These are phyloP conservation scores for Rhinocladiella similis DNA, from an alignment of 2,329 filamentous ascomycete species.

Conservation along the genomic window DNA sequence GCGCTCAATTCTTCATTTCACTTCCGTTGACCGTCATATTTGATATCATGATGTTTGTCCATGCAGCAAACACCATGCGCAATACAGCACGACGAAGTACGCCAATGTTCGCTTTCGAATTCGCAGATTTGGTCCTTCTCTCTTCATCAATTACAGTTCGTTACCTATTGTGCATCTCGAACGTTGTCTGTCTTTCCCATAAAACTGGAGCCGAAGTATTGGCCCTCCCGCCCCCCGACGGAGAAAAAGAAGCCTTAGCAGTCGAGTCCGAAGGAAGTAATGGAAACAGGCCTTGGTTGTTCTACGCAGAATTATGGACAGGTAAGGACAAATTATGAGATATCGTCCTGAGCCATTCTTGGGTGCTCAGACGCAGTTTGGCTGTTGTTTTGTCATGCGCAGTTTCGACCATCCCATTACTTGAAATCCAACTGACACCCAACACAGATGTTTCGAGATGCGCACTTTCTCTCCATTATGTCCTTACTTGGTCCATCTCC, in stretches of 20 bases:
- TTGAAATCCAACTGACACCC: slow-evolving; percentile 5
- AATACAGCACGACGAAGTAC: slow-evolving; percentile 9
- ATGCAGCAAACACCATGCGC: slow-evolving; percentile 8
- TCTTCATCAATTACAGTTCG: slow-evolving; percentile 12
- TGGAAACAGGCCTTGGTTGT: slow-evolving; percentile 7
- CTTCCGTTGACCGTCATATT: slow-evolving; percentile 11
- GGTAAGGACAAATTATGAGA: slow-evolving; percentile 7
- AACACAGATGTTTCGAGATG: slow-evolving; percentile 5
- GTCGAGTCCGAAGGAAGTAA: slow-evolving; percentile 7
- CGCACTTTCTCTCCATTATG: slow-evolving; percentile 8
- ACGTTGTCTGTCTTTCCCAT: not conserved
- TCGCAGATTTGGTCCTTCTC: slow-evolving; percentile 11
- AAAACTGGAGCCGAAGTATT: slow-evolving; percentile 4
- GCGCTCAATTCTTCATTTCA: slow-evolving; percentile 13
- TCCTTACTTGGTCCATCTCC: slow-evolving; percentile 8
- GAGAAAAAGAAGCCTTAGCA: slow-evolving; percentile 6
- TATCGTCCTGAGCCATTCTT: slow-evolving; percentile 6
- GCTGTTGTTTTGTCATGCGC: slow-evolving; percentile 5
- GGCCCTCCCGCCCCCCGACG: slow-evolving; percentile 1
- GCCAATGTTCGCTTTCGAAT: slow-evolving; percentile 15
- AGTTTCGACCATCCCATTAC: slow-evolving; percentile 2
- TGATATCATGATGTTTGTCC: slow-evolving; percentile 12
- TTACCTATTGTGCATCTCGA: slow-evolving; percentile 10
- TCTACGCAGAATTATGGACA: slow-evolving; percentile 8
- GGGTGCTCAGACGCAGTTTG: slow-evolving; percentile 2